Evolutionary conservation across 1,139 yeast genomes (phyloP).

Genomic region (Hyphopichia pseudoburtonii): DNA sequence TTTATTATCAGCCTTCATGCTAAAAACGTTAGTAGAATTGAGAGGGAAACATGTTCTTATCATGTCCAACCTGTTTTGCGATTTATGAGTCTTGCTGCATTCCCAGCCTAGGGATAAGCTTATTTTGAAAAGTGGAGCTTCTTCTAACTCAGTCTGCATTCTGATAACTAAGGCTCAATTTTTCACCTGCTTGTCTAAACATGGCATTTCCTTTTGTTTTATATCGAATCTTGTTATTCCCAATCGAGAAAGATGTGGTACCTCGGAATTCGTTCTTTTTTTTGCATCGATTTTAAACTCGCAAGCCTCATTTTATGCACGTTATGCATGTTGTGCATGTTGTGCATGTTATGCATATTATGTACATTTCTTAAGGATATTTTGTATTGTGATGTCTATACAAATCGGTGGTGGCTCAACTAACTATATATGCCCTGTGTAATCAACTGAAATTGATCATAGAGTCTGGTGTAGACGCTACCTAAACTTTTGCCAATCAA

Average conservation of each 20-base stretch:
- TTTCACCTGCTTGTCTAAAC: not conserved
- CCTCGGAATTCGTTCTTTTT: not conserved
- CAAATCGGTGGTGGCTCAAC: too few relatives aligned
- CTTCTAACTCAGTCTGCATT: too few relatives aligned
- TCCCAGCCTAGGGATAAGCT: not conserved
- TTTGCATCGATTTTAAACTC: not conserved
- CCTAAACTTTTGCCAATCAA: conserved; percentile 81
- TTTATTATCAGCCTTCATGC: not conserved
- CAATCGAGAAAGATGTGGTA: not conserved
- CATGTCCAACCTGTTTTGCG: not conserved
- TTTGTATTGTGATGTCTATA: too few relatives aligned
- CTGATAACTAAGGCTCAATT: too few relatives aligned
- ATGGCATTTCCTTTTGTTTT: not conserved
- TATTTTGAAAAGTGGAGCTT: not conserved
- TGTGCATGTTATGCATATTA: too few relatives aligned
- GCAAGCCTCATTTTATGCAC: too few relatives aligned
- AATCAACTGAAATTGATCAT: conserved; percentile 89
- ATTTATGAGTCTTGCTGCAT: not conserved
- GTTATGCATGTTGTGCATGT: too few relatives aligned
- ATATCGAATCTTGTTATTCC: not conserved
- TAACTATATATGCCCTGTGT: conserved; percentile 90
- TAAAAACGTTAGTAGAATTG: not conserved
- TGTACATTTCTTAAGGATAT: too few relatives aligned
- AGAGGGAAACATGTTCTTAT: not conserved
- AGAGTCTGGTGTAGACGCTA: conserved; percentile 85